Conservation (phyloP, 495 filamentous ascomycete genomes). For the Aspergillus homomorphus region DNA sequence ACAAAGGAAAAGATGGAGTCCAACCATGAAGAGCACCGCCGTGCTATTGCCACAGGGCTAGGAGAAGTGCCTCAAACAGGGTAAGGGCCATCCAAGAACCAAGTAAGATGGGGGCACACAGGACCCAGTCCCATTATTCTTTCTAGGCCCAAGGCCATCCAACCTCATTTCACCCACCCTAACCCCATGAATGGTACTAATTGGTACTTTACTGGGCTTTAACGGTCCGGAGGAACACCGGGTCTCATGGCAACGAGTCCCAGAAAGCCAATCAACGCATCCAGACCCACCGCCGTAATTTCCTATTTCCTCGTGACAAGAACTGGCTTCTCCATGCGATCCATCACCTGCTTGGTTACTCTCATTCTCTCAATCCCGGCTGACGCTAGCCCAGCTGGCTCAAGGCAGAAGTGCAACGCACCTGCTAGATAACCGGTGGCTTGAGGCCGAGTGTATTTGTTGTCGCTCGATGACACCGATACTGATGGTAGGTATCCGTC, state of each 20-base stretch:
- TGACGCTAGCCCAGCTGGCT: not conserved
- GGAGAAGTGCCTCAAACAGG: constrained; percentile 3
- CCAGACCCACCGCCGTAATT: constrained; percentile 14
- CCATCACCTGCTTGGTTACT: not conserved
- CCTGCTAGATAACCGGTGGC: not conserved
- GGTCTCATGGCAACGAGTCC: not conserved
- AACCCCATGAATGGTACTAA: not conserved
- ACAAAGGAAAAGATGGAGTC: not conserved
- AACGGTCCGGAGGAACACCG: not conserved
- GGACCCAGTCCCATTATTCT: not conserved
- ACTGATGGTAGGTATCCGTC: not conserved
- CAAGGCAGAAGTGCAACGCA: constrained; percentile 2
- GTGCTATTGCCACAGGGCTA: constrained; percentile 9
- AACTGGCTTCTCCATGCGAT: not conserved
- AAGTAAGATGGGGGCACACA: constrained; percentile 1
- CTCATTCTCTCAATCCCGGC: not conserved
- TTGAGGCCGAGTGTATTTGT: not conserved
- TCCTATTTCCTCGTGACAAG: constrained; percentile 8
- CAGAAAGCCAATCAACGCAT: constrained; percentile 11
- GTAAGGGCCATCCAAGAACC: not conserved
- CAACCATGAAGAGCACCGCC: not conserved
- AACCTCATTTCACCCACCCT: not conserved
- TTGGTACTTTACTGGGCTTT: not conserved
- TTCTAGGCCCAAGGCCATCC: not conserved
- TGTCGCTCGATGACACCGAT: not conserved